Base-by-base conservation (phyloP, 139 green algal genomes). In the Eudorina sp. region DNA sequence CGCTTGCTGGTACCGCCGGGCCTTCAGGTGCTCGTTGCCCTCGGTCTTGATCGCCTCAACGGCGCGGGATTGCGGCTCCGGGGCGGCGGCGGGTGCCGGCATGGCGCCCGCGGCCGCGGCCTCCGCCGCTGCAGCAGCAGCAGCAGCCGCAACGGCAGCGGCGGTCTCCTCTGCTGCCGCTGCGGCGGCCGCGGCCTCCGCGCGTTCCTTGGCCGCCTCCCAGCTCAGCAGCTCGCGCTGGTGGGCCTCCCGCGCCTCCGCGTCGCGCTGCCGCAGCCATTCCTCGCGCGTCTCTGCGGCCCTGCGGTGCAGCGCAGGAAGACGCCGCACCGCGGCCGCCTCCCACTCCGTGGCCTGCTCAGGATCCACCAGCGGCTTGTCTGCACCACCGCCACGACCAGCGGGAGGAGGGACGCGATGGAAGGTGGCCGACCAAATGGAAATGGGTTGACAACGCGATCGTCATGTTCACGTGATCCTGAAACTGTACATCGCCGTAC, bases 141-240 rank as follows among this genome's bases (percentile, higher is more conserved):
- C 29, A 11, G 80, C 38, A 18, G 27, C 43, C 11, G 41, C 41
- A 23, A 13, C 43, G 0, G 40, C 25, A n/a, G 53, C 60, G 19
- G 80, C 46, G 4, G 46, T 13, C 25, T 70, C 34, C 29, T 34
- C 82, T 6, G 82, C 58, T 6, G 48, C 60, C 0, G 82, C 60
- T 9, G 60, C 60, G 4, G 62, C 81, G 29, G 31, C 62, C 19
- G 81, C 81, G 8, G 64, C 82, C 64, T 68, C 34, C 0, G 46
- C 46, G 0, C 64, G 45, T 36, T 88, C 82, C n/a, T 18, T n/a
- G 7, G 64, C 82, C 46, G 82, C 82, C 64, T 88, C 25, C 82
- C 82, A 88, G 4, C 46, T 9, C 64, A 79, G 64, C 46, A 88
- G 27, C 46, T 51, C 64, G 64, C 46, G 31, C 34, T 48, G 64